phyloP scores from a whole-genome alignment of 2,329 filamentous ascomycete species.

The Apiospora pterosperma region DNA sequence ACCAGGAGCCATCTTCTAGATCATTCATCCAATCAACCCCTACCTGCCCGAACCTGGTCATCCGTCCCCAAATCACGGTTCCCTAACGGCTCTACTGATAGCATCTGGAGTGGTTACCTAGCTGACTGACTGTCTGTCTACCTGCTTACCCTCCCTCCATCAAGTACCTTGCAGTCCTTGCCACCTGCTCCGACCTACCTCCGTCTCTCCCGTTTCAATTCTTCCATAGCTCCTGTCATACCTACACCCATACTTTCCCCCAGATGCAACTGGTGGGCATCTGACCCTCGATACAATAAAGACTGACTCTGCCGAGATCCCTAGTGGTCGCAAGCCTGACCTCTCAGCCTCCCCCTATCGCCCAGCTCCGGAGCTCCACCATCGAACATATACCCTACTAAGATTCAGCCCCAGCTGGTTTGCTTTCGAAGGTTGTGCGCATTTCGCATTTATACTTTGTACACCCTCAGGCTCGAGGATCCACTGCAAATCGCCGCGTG shows the following conservation, averaged over 20 bases:
- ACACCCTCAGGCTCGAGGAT: not conserved
- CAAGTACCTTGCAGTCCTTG: not conserved
- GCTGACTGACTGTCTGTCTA: not conserved
- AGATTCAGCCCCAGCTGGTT: not conserved
- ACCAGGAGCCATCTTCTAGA: not conserved
- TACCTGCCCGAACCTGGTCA: conserved; percentile 7
- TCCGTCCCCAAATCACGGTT: conserved; percentile 1
- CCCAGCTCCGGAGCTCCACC: not conserved
- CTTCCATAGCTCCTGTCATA: not conserved
- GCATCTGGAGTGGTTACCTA: not conserved
- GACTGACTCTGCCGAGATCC: not conserved
- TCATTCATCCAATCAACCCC: conserved; percentile 1
- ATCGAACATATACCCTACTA: not conserved
- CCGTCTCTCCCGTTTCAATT: not conserved
- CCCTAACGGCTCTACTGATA: not conserved
- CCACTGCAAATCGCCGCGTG: conserved; percentile 1
- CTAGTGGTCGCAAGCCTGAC: not conserved
- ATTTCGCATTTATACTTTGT: not conserved
- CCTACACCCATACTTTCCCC: not conserved
- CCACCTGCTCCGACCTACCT: not conserved
- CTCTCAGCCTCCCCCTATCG: not conserved
- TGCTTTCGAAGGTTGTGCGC: not conserved
- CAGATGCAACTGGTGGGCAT: not conserved
- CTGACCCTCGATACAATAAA: not conserved
- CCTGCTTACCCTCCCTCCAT: not conserved